Conservation (phyloP, 768 basidiomycete species). For the Hygrophorus pudorinus region DNA sequence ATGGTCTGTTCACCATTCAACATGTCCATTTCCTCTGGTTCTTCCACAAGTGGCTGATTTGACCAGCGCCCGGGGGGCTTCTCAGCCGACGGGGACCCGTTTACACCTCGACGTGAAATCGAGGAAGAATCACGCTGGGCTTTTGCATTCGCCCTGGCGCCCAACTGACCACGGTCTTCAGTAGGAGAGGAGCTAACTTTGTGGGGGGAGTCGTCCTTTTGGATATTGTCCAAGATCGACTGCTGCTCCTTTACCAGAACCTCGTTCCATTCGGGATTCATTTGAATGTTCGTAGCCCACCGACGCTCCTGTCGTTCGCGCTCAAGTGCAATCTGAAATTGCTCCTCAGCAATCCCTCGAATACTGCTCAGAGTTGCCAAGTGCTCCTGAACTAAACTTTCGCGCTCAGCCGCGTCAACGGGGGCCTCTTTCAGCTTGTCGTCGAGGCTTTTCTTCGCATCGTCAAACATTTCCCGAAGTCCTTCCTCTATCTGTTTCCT, state of each 20-base stretch:
- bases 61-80: neutral
- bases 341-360: slow-evolving; percentile 33
- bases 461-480: slow-evolving; percentile 36
- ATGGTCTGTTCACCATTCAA: slow-evolving; percentile 7
- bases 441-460: slow-evolving; percentile 51
- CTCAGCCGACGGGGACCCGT: neutral
- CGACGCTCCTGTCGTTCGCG: slow-evolving; percentile 41
- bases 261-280: slow-evolving; percentile 17
- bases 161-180: too few relatives aligned
- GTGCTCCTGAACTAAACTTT: slow-evolving; percentile 30
- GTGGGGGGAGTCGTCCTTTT: slow-evolving; percentile 28
- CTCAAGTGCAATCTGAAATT: slow-evolving; percentile 32
- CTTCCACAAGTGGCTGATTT: slow-evolving; percentile 13
- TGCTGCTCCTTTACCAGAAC: slow-evolving; percentile 26
- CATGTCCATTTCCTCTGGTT: slow-evolving; percentile 17
- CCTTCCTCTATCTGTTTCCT: slow-evolving; percentile 39
- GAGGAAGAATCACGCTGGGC: neutral
- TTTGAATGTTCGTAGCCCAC: slow-evolving; percentile 33
- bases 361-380: slow-evolving; percentile 32
- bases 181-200: slow-evolving; percentile 8
- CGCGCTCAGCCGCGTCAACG: slow-evolving; percentile 18
- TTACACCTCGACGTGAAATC: neutral
- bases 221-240: slow-evolving; percentile 38
- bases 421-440: slow-evolving; percentile 35
- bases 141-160: neutral